Conservation (phyloP, 192 early-diverging fungal genomes). For the Phlyctochytrium bullatum region DNA sequence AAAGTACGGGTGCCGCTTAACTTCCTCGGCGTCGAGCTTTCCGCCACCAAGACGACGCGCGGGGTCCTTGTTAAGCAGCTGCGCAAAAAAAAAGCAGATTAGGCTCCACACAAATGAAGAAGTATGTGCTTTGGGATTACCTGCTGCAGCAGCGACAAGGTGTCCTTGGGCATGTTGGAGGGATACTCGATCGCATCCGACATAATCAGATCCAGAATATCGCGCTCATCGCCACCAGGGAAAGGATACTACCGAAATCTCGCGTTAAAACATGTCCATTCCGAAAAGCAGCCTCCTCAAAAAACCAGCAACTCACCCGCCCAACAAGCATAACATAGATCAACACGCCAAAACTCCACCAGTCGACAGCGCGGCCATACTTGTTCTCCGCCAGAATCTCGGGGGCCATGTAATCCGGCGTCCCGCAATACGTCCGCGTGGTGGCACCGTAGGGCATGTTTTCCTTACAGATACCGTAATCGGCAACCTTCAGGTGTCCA, state of each 20-base stretch:
- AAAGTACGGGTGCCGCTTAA: constrained; percentile 67
- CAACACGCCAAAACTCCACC: constrained; percentile 80
- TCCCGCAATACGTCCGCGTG: constrained; percentile 53
- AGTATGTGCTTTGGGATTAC: constrained; percentile 51
- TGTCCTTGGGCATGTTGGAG: constrained; percentile 25
- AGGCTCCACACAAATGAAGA: constrained; percentile 20
- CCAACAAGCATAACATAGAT: too few relatives aligned
- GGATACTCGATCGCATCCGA: constrained; percentile 45
- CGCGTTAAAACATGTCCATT: too few relatives aligned
- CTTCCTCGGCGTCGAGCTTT: constrained; percentile 56
- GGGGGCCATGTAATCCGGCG: constrained; percentile 71
- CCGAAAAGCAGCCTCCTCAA: too few relatives aligned
- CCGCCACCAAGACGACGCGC: constrained; percentile 53
- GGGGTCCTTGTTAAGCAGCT: constrained; percentile 67
- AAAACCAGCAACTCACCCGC: too few relatives aligned
- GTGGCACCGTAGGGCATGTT: constrained; percentile 45
- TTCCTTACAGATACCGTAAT: constrained; percentile 79
- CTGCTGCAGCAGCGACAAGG: constrained; percentile 58
- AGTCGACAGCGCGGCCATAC: constrained; percentile 73
- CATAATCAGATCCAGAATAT: constrained; percentile 95
- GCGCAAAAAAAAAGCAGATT: background rate
- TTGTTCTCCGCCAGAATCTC: constrained; percentile 68
- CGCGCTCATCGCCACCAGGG: constrained; percentile 93
- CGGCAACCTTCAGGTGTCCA: constrained; percentile 71
- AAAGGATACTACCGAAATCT: constrained; percentile 94